These are phyloP conservation scores for Termitomyces sp. DNA, from an alignment of 768 basidiomycete species.

Conservation along the genomic window DNA sequence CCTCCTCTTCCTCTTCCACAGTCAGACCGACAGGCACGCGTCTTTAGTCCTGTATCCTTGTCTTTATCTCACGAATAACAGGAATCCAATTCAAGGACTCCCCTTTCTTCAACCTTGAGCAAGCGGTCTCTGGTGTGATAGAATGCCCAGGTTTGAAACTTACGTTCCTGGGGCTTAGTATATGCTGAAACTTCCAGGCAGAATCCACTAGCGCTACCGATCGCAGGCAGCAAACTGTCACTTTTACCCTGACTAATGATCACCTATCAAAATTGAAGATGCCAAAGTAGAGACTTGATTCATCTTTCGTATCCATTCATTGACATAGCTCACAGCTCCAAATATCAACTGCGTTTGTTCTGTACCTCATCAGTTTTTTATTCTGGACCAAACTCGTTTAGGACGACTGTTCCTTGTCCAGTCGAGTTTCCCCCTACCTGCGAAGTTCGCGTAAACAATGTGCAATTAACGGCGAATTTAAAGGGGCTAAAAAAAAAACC, in stretches of 20 bases:
- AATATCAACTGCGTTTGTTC: slow-evolving; percentile 81
- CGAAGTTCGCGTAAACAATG: slow-evolving; percentile 84
- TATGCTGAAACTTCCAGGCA: slow-evolving; percentile 26
- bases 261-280: slow-evolving; percentile 60
- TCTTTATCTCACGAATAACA: slow-evolving; percentile 25
- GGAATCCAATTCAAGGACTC: slow-evolving; percentile 78
- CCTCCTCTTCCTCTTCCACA: slow-evolving; percentile 31
- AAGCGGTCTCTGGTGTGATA: slow-evolving; percentile 58
- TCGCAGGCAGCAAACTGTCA: slow-evolving; percentile 60
- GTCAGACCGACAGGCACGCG: slow-evolving; percentile 31
- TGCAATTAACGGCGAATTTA: slow-evolving; percentile 67
- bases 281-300: slow-evolving; percentile 43
- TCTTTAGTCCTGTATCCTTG: background rate
- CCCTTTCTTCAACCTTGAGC: slow-evolving; percentile 72
- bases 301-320: background rate
- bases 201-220: slow-evolving; percentile 81
- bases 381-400: slow-evolving; percentile 50
- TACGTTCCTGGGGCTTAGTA: background rate
- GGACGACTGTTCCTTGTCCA: slow-evolving; percentile 59
- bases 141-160: slow-evolving; percentile 73
- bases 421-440: slow-evolving; percentile 92
- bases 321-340: slow-evolving; percentile 41
- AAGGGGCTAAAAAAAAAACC: slow-evolving; percentile 96
- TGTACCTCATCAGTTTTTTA: slow-evolving; percentile 85
- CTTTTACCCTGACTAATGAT: slow-evolving; percentile 66